Base-by-base conservation (phyloP, 2,329 filamentous ascomycete species). In the Pseudogymnoascus sp. region DNA sequence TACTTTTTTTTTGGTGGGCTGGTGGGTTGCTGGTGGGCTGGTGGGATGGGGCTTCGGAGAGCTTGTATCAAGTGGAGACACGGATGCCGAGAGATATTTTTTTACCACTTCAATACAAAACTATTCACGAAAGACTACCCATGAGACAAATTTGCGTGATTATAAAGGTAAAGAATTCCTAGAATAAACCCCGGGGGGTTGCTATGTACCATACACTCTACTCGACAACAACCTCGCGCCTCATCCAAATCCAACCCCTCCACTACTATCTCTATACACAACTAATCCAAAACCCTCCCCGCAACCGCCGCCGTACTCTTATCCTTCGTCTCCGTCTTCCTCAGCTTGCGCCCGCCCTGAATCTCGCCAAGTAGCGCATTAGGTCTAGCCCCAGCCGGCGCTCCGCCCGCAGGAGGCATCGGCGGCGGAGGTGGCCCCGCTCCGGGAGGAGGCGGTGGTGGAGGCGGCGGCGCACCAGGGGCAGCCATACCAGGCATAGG, bases 321-420 rank as follows among this genome's bases (percentile, higher is more conserved):
- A 75, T 99, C 94, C 75, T 91, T 92, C 0, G 94, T 97, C 73
- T 88, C 79, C 23, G 92, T 91, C 81, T 97, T 97, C 80, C 83
- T 92, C 72, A 99, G 78, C 2, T 85, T 76, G 75, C 76, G 92
- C 45, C 94, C 93, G 65, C 85, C 77, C 72, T 93, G 87, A 65
- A 99, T 97, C 73, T 96, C 85, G 64, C 86, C 87, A 66, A 99
- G 75, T 70, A 99, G 81, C 0, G 86, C 85, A 19, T 83, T 71
- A 19, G 85, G 84, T 29, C 82, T 78, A 0, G 77, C 81, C 31
- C 76, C 74, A 7, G 68, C 74, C 10, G 72, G 68, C 35, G 73
- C 70, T 19, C 70, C 70, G 4, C 65, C 71, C 7, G 70, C 67
- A n/a, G 71, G 69, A 62, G 72, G 66, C 52, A 73, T 71, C 1